These are phyloP conservation scores for Dendrothele bispora DNA, from an alignment of 768 basidiomycete genomes.

Conservation along the genomic window DNA sequence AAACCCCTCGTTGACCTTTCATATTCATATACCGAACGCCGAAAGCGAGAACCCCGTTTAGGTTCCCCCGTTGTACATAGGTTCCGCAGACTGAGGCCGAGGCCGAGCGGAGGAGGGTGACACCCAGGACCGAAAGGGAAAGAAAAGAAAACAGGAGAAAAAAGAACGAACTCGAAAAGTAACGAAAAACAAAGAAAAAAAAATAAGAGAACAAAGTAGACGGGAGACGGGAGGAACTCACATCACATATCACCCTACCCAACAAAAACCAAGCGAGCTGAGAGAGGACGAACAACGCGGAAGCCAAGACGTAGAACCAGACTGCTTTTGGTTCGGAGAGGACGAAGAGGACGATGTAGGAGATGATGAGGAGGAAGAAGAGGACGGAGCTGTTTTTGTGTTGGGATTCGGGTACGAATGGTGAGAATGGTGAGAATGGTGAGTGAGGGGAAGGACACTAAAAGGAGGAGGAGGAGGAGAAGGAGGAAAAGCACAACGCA, in stretches of 20 bases:
- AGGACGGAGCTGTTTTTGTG: slow-evolving; percentile 68
- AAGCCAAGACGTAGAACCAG: slow-evolving; percentile 73
- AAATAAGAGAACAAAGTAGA: neutral
- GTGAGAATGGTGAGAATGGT: slow-evolving; percentile 81
- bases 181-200: neutral
- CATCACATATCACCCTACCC: slow-evolving; percentile 71
- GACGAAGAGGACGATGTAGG: slow-evolving; percentile 73
- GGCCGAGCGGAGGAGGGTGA: neutral
- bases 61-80: too few species aligned
- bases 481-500: slow-evolving; percentile 36
- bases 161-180: slow-evolving; percentile 33
- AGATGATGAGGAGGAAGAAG: slow-evolving; percentile 73
- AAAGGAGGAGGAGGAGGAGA: neutral
- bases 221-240: too few species aligned
- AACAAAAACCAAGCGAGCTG: slow-evolving; percentile 86
- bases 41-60: too few species aligned
- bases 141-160: neutral
- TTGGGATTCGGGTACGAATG: slow-evolving; percentile 69
- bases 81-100: too few species aligned
- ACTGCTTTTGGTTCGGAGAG: slow-evolving; percentile 82
- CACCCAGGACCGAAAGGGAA: neutral
- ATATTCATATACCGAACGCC: too few species aligned
- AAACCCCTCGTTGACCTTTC: too few species aligned
- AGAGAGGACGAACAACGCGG: slow-evolving; percentile 73
- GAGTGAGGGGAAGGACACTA: slow-evolving; percentile 33